A percentile compares a stretch with the other conserved stretches of the same genome.
These are phyloP conservation scores for Penicillium sp. DNA, from an alignment of 2,329 filamentous ascomycete genomes.

Conservation along the genomic window DNA sequence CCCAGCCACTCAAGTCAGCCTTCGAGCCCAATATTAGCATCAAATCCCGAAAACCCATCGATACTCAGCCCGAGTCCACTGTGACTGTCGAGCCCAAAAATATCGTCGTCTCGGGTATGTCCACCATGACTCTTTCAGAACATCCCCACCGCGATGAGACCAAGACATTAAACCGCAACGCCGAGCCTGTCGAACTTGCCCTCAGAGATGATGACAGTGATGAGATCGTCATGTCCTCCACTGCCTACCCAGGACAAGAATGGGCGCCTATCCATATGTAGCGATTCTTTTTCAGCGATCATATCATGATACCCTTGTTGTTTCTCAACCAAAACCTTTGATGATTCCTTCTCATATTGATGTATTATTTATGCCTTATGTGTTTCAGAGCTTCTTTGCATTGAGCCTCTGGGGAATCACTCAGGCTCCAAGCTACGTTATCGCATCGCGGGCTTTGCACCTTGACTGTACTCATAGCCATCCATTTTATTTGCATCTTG, in stretches of 20 bases:
- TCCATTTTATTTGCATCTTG: not conserved
- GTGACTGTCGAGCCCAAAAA: slow-evolving; percentile 2
- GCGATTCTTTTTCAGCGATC: not conserved
- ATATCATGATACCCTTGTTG: slow-evolving; percentile 2
- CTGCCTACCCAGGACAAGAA: slow-evolving; percentile 51
- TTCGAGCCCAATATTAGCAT: slow-evolving; percentile 4
- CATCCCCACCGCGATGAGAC: slow-evolving; percentile 25
- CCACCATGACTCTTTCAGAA: slow-evolving; percentile 5
- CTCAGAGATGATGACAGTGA: slow-evolving; percentile 43
- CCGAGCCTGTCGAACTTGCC: slow-evolving; percentile 36
- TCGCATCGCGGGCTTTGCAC: not conserved
- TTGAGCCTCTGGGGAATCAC: not conserved
- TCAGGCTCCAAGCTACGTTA: not conserved
- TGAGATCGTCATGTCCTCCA: slow-evolving; percentile 50
- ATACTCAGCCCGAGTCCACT: not conserved
- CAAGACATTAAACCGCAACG: slow-evolving; percentile 21
- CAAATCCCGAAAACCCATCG: slow-evolving; percentile 10
- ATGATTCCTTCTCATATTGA: not conserved
- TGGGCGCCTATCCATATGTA: slow-evolving; percentile 38
- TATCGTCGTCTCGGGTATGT: slow-evolving; percentile 8
- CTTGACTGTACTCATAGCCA: not conserved
- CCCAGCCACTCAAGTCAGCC: not conserved
- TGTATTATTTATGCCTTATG: not conserved
- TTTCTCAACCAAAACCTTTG: not conserved
- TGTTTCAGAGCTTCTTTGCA: not conserved